Evolutionary conservation across 2,329 filamentous ascomycete genomes (phyloP), one percentile per base, ranked within the genome.

Genomic region (Ilyonectria mors-panacis): DNA sequence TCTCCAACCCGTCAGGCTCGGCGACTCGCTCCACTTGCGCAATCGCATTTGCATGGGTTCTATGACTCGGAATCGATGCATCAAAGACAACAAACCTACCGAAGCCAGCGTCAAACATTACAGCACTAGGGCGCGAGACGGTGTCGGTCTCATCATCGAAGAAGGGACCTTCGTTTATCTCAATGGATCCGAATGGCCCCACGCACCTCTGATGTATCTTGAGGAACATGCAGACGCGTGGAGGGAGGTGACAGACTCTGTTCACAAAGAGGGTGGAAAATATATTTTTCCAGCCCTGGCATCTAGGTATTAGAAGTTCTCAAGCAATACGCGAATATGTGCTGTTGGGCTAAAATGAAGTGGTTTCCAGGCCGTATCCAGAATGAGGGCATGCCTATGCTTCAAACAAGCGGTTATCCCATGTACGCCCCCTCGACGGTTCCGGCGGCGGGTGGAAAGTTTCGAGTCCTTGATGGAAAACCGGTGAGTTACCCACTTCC

Each of bases 1-100:
- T 8, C 63, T 68, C 8, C 10, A 56, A 2, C 63, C 63, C 28
- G 30, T 63, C 9, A 28, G 44, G 12, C n/a, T 67, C n/a, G 58
- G 45, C 0, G 63, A 19, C 0, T 57, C 39, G 5, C 33, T 66
- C n/a, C 33, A 5, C 6, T 28, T 69, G 2, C 47, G 60, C 2
- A 68, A 68, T 30, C 65, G 65, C 7, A 42, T 69, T 2, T 48
- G 47, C 26, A 69, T 69, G 67, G 67, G 67, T 2, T 68, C 67
- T 12, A 68, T 68, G 65, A 69, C 67, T 2, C 60, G 65, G 0
- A 69, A 69, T 17, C 59, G 67, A 10, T 68, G 65, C 10, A 17
- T 37, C 10, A 42, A 57, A n/a, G 19, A 68, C 10, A 48, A 50
- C 35, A 69, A 62, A 17, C 67, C 67, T 1, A 44, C 50, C 1